A percentile compares a stretch with the other conserved stretches of the same genome.
Conservation (phyloP, 352 stramenopile species). For the Ophiocytium majus region DNA sequence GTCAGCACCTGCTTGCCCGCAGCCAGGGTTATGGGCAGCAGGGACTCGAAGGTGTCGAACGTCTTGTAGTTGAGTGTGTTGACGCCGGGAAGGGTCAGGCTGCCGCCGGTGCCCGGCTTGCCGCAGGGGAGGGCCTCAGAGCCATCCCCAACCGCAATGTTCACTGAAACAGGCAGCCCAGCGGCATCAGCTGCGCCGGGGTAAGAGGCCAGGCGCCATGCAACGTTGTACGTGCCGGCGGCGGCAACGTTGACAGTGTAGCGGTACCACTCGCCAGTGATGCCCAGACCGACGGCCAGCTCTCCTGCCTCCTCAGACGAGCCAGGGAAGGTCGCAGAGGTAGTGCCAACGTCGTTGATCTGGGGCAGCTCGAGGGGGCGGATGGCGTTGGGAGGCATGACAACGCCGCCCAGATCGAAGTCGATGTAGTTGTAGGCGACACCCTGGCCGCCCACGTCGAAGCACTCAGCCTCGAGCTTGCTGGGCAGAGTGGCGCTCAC, state of each 20-base stretch:
- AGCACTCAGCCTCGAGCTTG: not conserved
- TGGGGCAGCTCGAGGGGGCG: not conserved
- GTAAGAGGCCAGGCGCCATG: not conserved
- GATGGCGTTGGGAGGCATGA: not conserved
- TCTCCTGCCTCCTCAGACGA: not conserved
- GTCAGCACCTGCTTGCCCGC: slow-evolving; percentile 11
- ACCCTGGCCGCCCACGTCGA: slow-evolving; percentile 5
- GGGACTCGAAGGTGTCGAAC: not conserved
- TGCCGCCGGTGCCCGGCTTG: not conserved
- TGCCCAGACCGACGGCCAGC: not conserved
- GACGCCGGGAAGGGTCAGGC: not conserved
- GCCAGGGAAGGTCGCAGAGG: not conserved
- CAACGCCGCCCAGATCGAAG: not conserved
- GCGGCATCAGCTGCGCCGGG: not conserved
- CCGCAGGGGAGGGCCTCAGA: not conserved
- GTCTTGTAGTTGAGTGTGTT: slow-evolving; percentile 8
- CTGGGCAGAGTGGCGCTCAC: too few relatives aligned
- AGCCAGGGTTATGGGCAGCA: not conserved
- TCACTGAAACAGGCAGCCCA: not conserved
- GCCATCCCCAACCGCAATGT: not conserved
- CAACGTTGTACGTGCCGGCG: not conserved
- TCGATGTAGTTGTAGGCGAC: slow-evolving; percentile 11
- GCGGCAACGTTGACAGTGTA: not conserved
- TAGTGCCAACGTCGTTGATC: slow-evolving; percentile 14
- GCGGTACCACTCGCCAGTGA: not conserved